Percentiles rank a stretch among this genome's conserved stretches.
These are phyloP conservation scores for Halophytophthora polymorphica DNA, from an alignment of 352 stramenopile species.

Conservation along the genomic window DNA sequence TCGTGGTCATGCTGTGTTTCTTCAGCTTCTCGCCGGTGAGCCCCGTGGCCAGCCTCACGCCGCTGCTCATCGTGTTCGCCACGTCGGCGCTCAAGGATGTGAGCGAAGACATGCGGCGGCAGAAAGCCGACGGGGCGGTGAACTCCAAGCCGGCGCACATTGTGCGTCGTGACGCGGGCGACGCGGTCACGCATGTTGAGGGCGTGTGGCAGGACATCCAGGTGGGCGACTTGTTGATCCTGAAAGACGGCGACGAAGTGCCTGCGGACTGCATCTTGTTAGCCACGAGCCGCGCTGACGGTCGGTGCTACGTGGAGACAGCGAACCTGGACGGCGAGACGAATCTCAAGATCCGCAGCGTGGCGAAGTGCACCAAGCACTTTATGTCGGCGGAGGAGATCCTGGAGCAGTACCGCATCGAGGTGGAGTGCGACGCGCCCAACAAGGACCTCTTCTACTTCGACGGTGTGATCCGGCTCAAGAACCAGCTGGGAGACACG, in stretches of 20 bases:
- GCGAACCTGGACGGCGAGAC: conserved; percentile 87
- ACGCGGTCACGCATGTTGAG: conserved; percentile 65
- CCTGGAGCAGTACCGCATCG: conserved; percentile 57
- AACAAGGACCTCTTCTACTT: conserved; percentile 89
- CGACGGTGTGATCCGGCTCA: conserved; percentile 62
- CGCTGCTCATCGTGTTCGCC: conserved; percentile 85
- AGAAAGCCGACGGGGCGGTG: conserved; percentile 74
- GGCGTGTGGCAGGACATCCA: conserved; percentile 82
- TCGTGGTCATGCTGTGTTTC: conserved; percentile 87
- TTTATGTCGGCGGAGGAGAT: conserved; percentile 75
- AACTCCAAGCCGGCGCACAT: conserved; percentile 80
- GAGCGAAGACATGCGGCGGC: conserved; percentile 72
- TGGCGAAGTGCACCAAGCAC: conserved; percentile 73
- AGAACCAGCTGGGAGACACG: conserved; percentile 12
- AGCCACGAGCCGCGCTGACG: conserved; percentile 68
- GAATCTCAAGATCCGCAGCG: conserved; percentile 85
- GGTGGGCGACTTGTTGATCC: conserved; percentile 77
- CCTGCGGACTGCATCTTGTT: conserved; percentile 81
- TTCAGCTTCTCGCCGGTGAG: conserved; percentile 86
- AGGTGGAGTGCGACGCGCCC: conserved; percentile 73
- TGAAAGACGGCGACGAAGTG: conserved; percentile 82
- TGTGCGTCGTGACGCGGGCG: conserved; percentile 51
- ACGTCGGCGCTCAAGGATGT: conserved; percentile 88
- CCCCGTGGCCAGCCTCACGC: conserved; percentile 78
- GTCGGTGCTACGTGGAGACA: conserved; percentile 84